A percentile compares a stretch with the other conserved stretches of the same genome.
phyloP scores from a whole-genome alignment of 306 rosid species.

The Mimosa bimucronata region DNA sequence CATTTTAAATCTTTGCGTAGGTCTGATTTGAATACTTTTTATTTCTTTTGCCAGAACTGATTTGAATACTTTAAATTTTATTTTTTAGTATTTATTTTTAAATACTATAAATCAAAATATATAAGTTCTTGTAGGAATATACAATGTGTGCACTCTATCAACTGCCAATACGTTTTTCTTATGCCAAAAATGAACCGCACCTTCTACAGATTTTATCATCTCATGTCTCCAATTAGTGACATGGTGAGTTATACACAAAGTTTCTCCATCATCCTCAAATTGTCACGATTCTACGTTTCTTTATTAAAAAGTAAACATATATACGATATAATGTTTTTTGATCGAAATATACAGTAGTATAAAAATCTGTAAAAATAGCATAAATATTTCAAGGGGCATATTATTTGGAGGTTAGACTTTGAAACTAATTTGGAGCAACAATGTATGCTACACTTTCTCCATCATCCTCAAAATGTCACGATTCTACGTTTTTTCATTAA shows the following conservation, averaged over 20 bases:
- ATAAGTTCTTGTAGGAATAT: background rate
- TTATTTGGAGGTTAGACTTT: background rate
- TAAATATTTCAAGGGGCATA: background rate
- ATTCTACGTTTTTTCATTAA: background rate
- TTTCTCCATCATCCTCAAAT: background rate
- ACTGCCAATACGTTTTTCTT: background rate
- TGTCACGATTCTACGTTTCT: conserved; percentile 2
- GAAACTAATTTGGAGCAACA: background rate
- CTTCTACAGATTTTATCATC: background rate
- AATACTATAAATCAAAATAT: background rate
- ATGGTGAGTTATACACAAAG: background rate
- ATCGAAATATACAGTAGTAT: background rate
- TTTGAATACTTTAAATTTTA: no score
- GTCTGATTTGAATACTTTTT: no score
- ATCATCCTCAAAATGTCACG: conserved; percentile 6
- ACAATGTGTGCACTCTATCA: background rate
- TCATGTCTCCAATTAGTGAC: conserved; percentile 9
- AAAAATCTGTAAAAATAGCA: background rate
- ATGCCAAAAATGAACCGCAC: background rate
- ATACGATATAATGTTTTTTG: no score
- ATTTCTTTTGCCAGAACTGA: background rate
- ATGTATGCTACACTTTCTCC: background rate
- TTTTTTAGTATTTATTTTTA: background rate
- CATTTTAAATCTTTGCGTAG: background rate
- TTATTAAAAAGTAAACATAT: background rate